Base-by-base conservation (phyloP, 164 flowering plant species). In the Litsea cubeba region DNA sequence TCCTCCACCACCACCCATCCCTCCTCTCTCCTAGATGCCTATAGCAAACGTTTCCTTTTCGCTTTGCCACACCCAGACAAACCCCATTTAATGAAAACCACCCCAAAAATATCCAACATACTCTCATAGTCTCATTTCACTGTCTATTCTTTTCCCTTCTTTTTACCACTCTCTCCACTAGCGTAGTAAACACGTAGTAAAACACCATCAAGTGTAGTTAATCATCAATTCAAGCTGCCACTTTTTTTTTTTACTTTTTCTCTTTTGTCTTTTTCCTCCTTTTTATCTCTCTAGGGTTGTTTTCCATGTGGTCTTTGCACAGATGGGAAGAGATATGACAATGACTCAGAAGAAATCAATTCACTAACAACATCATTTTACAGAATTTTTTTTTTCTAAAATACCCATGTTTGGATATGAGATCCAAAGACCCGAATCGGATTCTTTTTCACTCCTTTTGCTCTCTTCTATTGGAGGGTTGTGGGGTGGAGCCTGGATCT, bases 351-450 rank as follows among this genome's bases (percentile, higher is more conserved):
- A 57, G 64, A 60, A 28, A 26, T 28, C 25, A 58, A 71, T 58
- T 71, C 73, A 71, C 73, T 71, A 71, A 57, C 65, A 71, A 63
- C 32, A 23, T 51, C 28, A 50, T 30, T 51, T 58, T 57, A 71
- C 62, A 51, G 0, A 20, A 25, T 20, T 22, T 22, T 57, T 58
- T 15, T 5, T 71, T n/a, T 60, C 66, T 60, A 28, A 32, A 25
- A 35, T 22, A 58, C 74, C 74, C 54, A 32, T 3, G 8, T 60
- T 60, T 25, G 50, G 22, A 65, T 24, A n/a, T 20, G 65, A 65
- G 23, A 49, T 24, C 46, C 75, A 15, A 49, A 65, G 24, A 26
- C 50, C n/a, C 20, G 75, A 63, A 63, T 72, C n/a, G 68, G 35
- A 62, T 62, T 63, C 67, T 14, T 49, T 24, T 54, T 25, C 17